A percentile compares a stretch with the other conserved stretches of the same genome.
phyloP scores from a whole-genome alignment of 2,329 filamentous ascomycete species.

The Fusarium metavorans region DNA sequence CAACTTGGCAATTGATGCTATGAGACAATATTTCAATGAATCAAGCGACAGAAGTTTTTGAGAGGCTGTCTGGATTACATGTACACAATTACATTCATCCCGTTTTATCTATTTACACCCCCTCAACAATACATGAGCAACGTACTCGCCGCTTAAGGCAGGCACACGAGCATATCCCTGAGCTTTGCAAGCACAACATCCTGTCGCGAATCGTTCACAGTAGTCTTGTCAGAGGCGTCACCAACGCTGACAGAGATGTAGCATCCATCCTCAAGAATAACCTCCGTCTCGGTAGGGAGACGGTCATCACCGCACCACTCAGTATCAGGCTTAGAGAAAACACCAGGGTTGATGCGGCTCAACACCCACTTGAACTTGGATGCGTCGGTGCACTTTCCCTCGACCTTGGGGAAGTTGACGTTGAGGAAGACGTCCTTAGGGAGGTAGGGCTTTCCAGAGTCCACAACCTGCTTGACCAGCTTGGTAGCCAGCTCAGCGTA shows the following conservation, averaged over 20 bases:
- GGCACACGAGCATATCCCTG: conserved; percentile 47
- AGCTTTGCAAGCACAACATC: conserved; percentile 48
- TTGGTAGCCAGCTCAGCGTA: conserved; percentile 73
- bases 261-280: conserved; percentile 65
- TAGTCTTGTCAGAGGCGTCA: conserved; percentile 70
- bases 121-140: background rate
- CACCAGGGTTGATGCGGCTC: conserved; percentile 68
- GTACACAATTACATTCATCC: background rate
- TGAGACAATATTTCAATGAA: background rate
- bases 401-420: conserved; percentile 74
- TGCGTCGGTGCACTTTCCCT: conserved; percentile 61
- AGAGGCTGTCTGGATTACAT: background rate
- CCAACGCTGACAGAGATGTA: conserved; percentile 74
- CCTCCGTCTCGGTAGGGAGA: conserved; percentile 69
- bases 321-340: conserved; percentile 67
- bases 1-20: background rate
- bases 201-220: conserved; percentile 51
- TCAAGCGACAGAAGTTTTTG: too few species aligned
- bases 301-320: conserved; percentile 65
- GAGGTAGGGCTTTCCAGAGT: conserved; percentile 71
- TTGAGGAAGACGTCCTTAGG: conserved; percentile 73
- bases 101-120: background rate
- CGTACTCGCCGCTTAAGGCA: conserved; percentile 18
- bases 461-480: conserved; percentile 67
- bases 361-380: conserved; percentile 73